These are phyloP conservation scores for Neonectria coccinea DNA, from an alignment of 2,329 filamentous ascomycete genomes.

Conservation along the genomic window DNA sequence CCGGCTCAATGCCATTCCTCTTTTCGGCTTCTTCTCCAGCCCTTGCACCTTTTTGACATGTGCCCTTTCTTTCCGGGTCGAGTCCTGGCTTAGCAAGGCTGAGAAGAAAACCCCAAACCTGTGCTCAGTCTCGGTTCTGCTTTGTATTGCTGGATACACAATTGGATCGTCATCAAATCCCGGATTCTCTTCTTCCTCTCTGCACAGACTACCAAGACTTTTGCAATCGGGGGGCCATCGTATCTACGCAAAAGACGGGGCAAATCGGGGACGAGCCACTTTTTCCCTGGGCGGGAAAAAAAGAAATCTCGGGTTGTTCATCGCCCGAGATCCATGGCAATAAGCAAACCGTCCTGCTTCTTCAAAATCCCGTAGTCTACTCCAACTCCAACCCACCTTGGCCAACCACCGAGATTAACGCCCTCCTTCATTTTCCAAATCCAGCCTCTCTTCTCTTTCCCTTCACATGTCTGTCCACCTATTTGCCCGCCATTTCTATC, in stretches of 20 bases:
- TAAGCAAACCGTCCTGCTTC: background rate
- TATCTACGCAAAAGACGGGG: conserved; percentile 3
- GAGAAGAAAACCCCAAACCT: background rate
- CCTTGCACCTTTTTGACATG: conserved; percentile 24
- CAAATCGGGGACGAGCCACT: conserved; percentile 27
- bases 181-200: background rate
- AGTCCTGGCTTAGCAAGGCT: no score
- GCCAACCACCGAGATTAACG: conserved; percentile 13
- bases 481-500: background rate
- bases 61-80: background rate
- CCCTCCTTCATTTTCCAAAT: background rate
- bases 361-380: background rate
- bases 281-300: conserved; percentile 12
- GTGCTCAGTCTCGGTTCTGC: background rate
- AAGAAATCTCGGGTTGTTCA: conserved; percentile 6
- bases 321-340: background rate
- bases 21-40: conserved; percentile 27
- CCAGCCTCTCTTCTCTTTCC: background rate
- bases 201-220: conserved; percentile 15
- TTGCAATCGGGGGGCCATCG: background rate
- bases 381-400: background rate
- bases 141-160: conserved; percentile 5
- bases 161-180: background rate
- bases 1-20: conserved; percentile 6
- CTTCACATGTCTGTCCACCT: conserved; percentile 19